phyloP scores from a whole-genome alignment of 768 basidiomycete genomes.

The Xerocomus potaroensis region DNA sequence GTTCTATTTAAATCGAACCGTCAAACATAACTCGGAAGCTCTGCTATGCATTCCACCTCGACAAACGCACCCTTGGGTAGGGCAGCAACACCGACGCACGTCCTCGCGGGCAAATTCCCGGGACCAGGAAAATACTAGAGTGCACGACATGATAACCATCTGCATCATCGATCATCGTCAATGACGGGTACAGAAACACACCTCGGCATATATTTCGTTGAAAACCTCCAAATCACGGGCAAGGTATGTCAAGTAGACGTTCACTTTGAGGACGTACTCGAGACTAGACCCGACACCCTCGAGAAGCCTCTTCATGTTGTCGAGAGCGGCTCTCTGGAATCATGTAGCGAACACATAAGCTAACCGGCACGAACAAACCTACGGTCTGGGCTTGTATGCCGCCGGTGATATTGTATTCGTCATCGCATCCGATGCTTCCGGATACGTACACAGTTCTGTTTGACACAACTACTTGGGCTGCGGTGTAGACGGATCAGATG shows the following conservation, averaged over 20 bases:
- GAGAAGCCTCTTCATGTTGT: slow-evolving; percentile 37
- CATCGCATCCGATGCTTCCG: slow-evolving; percentile 35
- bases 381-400: slow-evolving; percentile 38
- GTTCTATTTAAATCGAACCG: neutral
- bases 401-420: slow-evolving; percentile 32
- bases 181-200: slow-evolving; percentile 3
- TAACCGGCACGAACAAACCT: slow-evolving; percentile 5
- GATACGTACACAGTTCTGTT: slow-evolving; percentile 34
- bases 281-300: slow-evolving; percentile 36
- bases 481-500: neutral
- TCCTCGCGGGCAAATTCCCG: slow-evolving; percentile 48
- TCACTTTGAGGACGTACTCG: slow-evolving; percentile 39
- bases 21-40: slow-evolving; percentile 12
- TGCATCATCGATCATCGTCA: neutral
- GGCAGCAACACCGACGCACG: slow-evolving; percentile 52
- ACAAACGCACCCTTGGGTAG: slow-evolving; percentile 52
- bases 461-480: slow-evolving; percentile 1
- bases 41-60: slow-evolving; percentile 61
- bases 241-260: slow-evolving; percentile 37
- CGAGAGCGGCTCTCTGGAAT: slow-evolving; percentile 33
- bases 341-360: too few species aligned
- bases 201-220: slow-evolving; percentile 38
- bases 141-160: neutral
- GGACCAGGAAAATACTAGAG: slow-evolving; percentile 43
- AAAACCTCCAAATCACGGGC: slow-evolving; percentile 35